Evolutionary conservation across 805 yeast species (phyloP), one percentile per base, ranked within the genome.

Genomic region (Torulaspora franciscae): DNA sequence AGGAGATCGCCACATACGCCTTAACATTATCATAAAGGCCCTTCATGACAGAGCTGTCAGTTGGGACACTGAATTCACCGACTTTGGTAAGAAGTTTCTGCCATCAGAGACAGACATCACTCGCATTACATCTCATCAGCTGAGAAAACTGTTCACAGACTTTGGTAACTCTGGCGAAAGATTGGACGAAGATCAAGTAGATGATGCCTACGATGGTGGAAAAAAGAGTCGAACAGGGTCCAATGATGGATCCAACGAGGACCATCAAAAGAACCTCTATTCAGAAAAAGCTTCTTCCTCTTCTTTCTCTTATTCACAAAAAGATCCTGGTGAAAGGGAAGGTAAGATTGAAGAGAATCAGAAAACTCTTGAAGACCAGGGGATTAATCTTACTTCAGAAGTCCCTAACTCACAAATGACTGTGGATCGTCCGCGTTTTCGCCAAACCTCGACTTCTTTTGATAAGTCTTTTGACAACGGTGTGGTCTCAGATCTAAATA

Each of bases 91-190:
- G 35, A 73, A 74, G 15, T 93, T 76, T 59, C 74, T 91, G 48
- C 98, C 98, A 1, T 80, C 95, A 7, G 98, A 93, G 62, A 86
- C 83, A 57, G 99, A 93, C 72, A 85, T 93, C 53, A 81, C 95
- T 4, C 74, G 87, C 50, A 85, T 93, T 35, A 90, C 99, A 1
- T 85, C 95, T 3, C 82, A 83, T 55, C 98, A 91, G 59, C 69
- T 91, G 56, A 79, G 81, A 48, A 84, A 82, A 52, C 72, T 90
- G 39, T 81, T 91, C 53, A 66, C 77, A 56, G 89, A 81, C 44
- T 74, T 72, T 45, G 43, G 44, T 8, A 45, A 42, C 47, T 32
- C 51, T 48, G 36, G 34, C 22, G 46, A 45, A 24, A 10, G 34
- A 27, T 11, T 36, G n/a, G 45, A 28, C n/a, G 42, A 42, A 24